A percentile compares a stretch with the other conserved stretches of the same genome.
phyloP scores from a whole-genome alignment of 2,329 filamentous ascomycete genomes.

The Claviceps capensis region DNA sequence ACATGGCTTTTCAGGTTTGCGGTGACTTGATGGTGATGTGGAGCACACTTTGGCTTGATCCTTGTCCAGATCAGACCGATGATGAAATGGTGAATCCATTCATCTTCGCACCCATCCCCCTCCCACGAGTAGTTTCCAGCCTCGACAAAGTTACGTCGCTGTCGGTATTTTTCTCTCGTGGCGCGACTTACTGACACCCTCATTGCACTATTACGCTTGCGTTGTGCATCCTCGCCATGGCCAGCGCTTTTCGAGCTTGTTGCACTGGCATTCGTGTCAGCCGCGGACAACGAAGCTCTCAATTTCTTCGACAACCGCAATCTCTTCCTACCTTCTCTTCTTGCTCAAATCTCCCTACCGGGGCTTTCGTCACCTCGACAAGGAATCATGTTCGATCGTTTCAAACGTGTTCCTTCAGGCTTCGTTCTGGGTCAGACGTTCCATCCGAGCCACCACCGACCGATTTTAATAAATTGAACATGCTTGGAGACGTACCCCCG shows the following conservation, averaged over 20 bases:
- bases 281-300: neutral
- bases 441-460: slow-evolving; percentile 26
- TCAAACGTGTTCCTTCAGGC: slow-evolving; percentile 7
- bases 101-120: neutral
- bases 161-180: neutral
- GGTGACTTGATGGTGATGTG: neutral
- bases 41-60: neutral
- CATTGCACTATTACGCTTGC: too few relatives aligned
- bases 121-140: neutral
- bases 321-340: neutral
- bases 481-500: slow-evolving; percentile 59
- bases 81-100: neutral
- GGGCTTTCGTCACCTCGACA: neutral
- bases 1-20: neutral
- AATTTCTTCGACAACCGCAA: slow-evolving; percentile 1
- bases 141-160: neutral
- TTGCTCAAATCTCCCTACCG: neutral
- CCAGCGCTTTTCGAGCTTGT: slow-evolving; percentile 2
- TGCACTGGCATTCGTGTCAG: neutral
- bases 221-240: neutral
- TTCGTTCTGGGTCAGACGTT: slow-evolving; percentile 9
- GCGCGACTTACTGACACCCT: neutral
- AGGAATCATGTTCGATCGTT: slow-evolving; percentile 3
- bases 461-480: slow-evolving; percentile 64
- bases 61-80: neutral